Conservation (phyloP, 257 asterid genomes). For the Solanum chaucha region DNA sequence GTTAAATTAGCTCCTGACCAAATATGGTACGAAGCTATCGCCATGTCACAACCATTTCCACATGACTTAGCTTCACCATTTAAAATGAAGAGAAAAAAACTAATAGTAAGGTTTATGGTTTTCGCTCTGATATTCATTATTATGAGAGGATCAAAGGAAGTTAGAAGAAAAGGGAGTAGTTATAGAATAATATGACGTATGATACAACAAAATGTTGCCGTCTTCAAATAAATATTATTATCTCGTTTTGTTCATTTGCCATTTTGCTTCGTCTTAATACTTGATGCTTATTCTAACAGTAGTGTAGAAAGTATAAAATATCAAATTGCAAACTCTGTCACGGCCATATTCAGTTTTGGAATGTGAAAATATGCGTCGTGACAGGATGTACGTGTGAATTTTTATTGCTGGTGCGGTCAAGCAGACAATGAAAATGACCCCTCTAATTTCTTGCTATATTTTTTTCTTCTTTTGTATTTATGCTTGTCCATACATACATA, state of each 20-base stretch:
- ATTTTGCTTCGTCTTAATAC: not conserved
- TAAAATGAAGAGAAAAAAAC: constrained; percentile 4
- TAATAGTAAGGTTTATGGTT: not conserved
- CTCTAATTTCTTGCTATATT: not conserved
- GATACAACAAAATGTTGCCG: constrained; percentile 11
- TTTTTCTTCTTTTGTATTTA: not conserved
- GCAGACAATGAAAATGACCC: not conserved
- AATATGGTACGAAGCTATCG: constrained; percentile 62
- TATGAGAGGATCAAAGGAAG: not conserved
- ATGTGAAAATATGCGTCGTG: not conserved
- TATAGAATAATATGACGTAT: constrained; percentile 19
- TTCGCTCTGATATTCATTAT: constrained; percentile 16
- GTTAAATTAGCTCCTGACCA: constrained; percentile 54
- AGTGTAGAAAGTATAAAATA: not conserved
- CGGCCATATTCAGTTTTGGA: not conserved
- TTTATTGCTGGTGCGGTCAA: not conserved
- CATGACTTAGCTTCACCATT: constrained; percentile 39
- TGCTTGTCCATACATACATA: not conserved
- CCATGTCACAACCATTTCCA: constrained; percentile 45
- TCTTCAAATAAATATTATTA: constrained; percentile 1
- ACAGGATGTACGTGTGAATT: not conserved
- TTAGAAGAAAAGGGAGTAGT: not conserved
- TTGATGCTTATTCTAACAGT: not conserved
- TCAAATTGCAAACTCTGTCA: not conserved
- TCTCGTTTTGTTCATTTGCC: not conserved